phyloP scores from a whole-genome alignment of 2,329 filamentous ascomycete genomes.

The Fusarium floridanum region DNA sequence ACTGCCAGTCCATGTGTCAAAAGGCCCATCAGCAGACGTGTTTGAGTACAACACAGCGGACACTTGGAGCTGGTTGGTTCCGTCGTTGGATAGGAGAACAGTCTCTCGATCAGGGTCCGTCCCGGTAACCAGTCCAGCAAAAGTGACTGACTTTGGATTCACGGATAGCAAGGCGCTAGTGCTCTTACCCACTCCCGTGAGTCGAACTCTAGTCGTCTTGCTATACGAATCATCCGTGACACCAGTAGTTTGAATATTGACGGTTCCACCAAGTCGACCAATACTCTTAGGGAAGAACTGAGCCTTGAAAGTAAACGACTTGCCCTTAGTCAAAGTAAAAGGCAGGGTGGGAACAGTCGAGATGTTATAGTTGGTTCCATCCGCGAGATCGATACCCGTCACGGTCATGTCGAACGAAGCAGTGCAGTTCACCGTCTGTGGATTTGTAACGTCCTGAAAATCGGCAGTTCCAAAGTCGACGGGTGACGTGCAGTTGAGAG shows the following conservation, averaged over 20 bases:
- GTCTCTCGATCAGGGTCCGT: conserved; percentile 56
- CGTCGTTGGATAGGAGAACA: conserved; percentile 63
- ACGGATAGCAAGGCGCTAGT: conserved; percentile 59
- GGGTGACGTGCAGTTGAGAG: conserved; percentile 66
- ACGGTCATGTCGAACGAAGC: conserved; percentile 61
- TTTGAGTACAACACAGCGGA: conserved; percentile 59
- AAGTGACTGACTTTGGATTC: conserved; percentile 62
- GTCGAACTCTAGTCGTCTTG: conserved; percentile 58
- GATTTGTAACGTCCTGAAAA: conserved; percentile 51
- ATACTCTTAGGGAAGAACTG: conserved; percentile 56
- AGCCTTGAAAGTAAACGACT: conserved; percentile 58
- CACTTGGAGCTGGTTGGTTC: conserved; percentile 61
- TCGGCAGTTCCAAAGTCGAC: conserved; percentile 61
- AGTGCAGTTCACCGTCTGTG: conserved; percentile 58
- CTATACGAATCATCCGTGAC: conserved; percentile 58
- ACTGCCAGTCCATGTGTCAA: conserved; percentile 52
- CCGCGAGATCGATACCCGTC: conserved; percentile 52
- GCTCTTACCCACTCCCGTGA: conserved; percentile 65
- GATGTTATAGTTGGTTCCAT: conserved; percentile 53
- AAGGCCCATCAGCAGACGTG: conserved; percentile 60
- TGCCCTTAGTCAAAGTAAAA: conserved; percentile 50
- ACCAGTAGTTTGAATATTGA: conserved; percentile 64
- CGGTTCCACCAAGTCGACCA: conserved; percentile 61
- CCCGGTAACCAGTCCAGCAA: conserved; percentile 63
- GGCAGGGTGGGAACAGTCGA: conserved; percentile 50